These are phyloP conservation scores for Scedosporium boydii DNA, from an alignment of 2,329 filamentous ascomycete genomes.

Conservation along the genomic window DNA sequence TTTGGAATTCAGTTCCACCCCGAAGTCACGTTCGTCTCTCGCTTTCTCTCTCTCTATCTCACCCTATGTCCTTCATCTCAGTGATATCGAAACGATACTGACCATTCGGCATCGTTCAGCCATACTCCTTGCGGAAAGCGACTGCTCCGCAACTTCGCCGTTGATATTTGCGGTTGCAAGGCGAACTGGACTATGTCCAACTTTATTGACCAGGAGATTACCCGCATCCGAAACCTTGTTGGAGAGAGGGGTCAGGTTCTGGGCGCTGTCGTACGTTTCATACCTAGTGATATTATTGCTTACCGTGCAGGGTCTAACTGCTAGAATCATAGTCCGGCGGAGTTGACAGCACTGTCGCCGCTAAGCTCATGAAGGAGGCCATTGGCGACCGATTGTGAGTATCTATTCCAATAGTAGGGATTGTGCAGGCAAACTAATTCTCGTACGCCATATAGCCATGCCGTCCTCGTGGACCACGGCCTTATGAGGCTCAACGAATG, in stretches of 20 bases:
- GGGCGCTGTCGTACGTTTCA: slow-evolving; percentile 22
- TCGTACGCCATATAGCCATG: neutral
- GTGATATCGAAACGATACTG: too few species aligned
- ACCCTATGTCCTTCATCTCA: too few species aligned
- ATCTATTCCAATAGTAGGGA: too few species aligned
- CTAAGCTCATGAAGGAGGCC: slow-evolving; percentile 75
- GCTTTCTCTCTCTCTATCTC: neutral
- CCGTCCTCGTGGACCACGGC: slow-evolving; percentile 69
- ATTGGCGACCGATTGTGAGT: slow-evolving; percentile 65
- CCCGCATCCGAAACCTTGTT: slow-evolving; percentile 70
- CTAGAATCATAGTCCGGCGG: slow-evolving; percentile 45
- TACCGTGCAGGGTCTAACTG: slow-evolving; percentile 33
- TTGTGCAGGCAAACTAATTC: neutral
- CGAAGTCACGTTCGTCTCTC: slow-evolving; percentile 45
- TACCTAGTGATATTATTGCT: neutral
- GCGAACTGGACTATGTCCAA: slow-evolving; percentile 79
- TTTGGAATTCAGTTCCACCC: slow-evolving; percentile 85
- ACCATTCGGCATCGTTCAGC: slow-evolving; percentile 12
- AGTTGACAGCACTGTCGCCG: slow-evolving; percentile 82
- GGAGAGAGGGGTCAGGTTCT: slow-evolving; percentile 71
- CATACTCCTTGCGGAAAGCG: slow-evolving; percentile 61
- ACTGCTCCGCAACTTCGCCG: slow-evolving; percentile 72
- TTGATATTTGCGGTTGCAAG: slow-evolving; percentile 69
- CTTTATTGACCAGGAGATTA: slow-evolving; percentile 74
- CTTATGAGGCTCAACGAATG: slow-evolving; percentile 82